Conservation (phyloP, 306 rosid genomes). For the Clitoria ternatea region DNA sequence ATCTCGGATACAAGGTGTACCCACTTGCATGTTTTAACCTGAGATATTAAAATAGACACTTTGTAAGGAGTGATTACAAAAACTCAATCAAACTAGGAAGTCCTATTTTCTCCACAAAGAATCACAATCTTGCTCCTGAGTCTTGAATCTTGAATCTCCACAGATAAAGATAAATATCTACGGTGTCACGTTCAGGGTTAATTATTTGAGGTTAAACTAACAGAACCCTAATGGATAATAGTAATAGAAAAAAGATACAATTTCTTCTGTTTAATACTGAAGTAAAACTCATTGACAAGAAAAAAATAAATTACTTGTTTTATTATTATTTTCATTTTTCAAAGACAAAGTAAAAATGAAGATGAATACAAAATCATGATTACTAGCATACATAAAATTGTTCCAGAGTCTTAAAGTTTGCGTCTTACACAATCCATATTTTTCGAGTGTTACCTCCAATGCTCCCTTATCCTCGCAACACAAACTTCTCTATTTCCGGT, state of each 20-base stretch:
- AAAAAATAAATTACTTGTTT: background rate
- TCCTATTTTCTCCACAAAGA: background rate
- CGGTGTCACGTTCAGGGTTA: too few species aligned
- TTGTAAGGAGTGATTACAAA: background rate
- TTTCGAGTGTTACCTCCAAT: slow-evolving; percentile 48
- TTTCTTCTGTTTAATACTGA: background rate
- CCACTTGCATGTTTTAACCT: slow-evolving; percentile 61
- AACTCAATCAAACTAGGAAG: slow-evolving; percentile 2
- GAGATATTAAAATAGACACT: slow-evolving; percentile 13
- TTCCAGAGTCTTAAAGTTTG: background rate
- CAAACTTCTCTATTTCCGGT: slow-evolving; percentile 61
- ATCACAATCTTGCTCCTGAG: background rate
- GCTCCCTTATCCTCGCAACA: slow-evolving; percentile 56
- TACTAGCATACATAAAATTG: background rate
- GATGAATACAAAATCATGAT: slow-evolving; percentile 2
- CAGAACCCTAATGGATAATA: background rate
- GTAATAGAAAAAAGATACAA: background rate
- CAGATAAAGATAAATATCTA: too few species aligned
- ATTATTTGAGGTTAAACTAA: too few species aligned
- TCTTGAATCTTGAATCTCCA: too few species aligned
- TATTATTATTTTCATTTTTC: background rate
- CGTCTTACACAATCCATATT: background rate
- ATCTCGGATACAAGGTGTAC: slow-evolving; percentile 55
- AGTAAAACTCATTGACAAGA: background rate
- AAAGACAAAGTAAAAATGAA: background rate